Evolutionary conservation across 495 filamentous ascomycete genomes (phyloP), one percentile per base, ranked within the genome.

Genomic region (Tuber indicum): DNA sequence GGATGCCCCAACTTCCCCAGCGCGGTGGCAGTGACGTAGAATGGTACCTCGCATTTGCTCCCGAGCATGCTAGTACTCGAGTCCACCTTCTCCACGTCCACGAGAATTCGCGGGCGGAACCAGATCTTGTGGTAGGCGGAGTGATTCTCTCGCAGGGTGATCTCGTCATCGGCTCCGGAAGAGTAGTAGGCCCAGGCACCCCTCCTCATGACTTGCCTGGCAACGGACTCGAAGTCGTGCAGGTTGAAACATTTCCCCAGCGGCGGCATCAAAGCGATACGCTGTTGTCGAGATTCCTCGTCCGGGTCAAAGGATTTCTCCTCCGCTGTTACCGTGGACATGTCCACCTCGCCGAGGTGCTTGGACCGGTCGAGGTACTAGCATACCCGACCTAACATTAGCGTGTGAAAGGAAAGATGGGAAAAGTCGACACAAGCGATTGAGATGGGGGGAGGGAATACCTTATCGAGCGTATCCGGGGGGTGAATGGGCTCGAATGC

Each of bases 91-190:
- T 93, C 91, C 41, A 98, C 95, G 79, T 98, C 90, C 52, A 94
- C 89, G 32, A 98, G 88, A 74, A 98, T 86, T 70, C 90, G 89
- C 3, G 95, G 95, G 26, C 94, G 90, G 86, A 98, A 98, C 95
- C 95, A 98, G 85, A 98, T 94, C 82, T 95, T 94, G 86, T 98
- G 95, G 86, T 91, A 99, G 43, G 96, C 96, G 16, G 91, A 89
- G 86, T 97, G 95, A 86, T 99, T 99, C 86, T 99, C 96, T 73
- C 96, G 90, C 89, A 99, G 88, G 1, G 96, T 98, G 86, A 99
- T 97, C 86, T 98, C 96, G 83, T 99, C 96, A 84, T 99, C 96
- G 0, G 96, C 94, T 73, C 93, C 95, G 82, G 92, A 95, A 14
- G 93, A 97, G 84, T 98, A 98, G 85, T 98, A 98, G 19, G 91